These are phyloP conservation scores for Marvania coccoides DNA, from an alignment of 139 green algal genomes.

Conservation along the genomic window DNA sequence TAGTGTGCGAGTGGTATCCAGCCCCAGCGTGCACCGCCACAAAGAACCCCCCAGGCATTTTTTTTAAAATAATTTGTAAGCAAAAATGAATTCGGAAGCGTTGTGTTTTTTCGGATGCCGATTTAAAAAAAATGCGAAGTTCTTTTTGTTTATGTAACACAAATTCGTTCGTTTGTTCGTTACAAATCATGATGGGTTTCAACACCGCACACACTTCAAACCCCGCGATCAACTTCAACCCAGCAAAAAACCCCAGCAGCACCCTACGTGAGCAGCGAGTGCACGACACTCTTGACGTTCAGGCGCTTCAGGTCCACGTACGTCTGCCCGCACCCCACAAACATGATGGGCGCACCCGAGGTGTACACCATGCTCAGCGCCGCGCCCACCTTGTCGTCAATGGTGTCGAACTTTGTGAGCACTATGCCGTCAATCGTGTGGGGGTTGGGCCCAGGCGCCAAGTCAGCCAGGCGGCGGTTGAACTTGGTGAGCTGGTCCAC, in stretches of 20 bases:
- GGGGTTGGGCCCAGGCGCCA: conserved; percentile 27
- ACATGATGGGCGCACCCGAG: conserved; percentile 92
- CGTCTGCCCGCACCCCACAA: conserved; percentile 96
- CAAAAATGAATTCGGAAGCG: too few species aligned
- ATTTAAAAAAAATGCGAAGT: too few species aligned
- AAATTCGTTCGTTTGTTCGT: too few species aligned
- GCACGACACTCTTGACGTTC: conserved; percentile 87
- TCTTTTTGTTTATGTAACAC: too few species aligned
- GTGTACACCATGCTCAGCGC: conserved; percentile 98
- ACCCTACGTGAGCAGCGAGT: conserved; percentile 58
- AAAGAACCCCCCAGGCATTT: conserved; percentile 38
- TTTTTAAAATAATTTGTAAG: background rate
- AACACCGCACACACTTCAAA: too few species aligned
- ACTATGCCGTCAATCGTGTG: conserved; percentile 58
- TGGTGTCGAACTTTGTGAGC: conserved; percentile 96
- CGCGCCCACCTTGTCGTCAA: conserved; percentile 97
- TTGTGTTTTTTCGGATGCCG: too few species aligned
- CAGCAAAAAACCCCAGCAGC: too few species aligned
- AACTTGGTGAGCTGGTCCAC: conserved; percentile 99
- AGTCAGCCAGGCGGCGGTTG: conserved; percentile 73
- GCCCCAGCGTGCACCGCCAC: conserved; percentile 70
- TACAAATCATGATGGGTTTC: too few species aligned
- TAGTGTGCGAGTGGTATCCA: conserved; percentile 38
- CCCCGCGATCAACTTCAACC: too few species aligned
- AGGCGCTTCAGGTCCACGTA: conserved; percentile 94